Evolutionary conservation across 768 basidiomycete genomes (phyloP).

Genomic region (Suillus cothurnatus): DNA sequence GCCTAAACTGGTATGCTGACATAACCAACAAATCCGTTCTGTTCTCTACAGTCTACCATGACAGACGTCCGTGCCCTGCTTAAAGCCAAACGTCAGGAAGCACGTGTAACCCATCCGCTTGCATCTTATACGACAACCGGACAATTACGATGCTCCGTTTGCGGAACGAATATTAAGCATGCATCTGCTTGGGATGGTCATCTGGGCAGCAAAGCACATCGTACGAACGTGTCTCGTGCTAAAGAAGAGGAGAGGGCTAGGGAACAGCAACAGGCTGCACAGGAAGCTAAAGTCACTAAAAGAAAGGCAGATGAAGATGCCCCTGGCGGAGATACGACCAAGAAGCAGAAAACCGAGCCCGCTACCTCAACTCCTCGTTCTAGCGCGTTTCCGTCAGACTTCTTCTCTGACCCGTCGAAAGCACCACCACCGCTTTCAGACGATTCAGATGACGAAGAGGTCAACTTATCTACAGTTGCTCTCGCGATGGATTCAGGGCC

Average conservation of each 20-base stretch:
- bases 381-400: conserved; percentile 58
- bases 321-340: conserved; percentile 30
- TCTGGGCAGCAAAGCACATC: conserved; percentile 78
- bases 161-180: conserved; percentile 66
- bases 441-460: conserved; percentile 48
- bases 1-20: conserved; percentile 2
- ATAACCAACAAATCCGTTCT: neutral
- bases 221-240: conserved; percentile 61
- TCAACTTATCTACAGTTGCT: conserved; percentile 22
- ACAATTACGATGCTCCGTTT: conserved; percentile 70
- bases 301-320: conserved; percentile 31
- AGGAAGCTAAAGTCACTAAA: conserved; percentile 40
- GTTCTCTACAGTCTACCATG: conserved; percentile 41
- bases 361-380: conserved; percentile 13
- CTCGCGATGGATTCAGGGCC: conserved; percentile 1
- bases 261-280: conserved; percentile 38
- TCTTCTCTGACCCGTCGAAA: conserved; percentile 79
- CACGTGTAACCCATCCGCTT: conserved; percentile 69
- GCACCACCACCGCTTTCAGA: conserved; percentile 40
- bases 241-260: conserved; percentile 54
- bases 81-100: conserved; percentile 81
- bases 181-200: conserved; percentile 88
- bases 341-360: conserved; percentile 31
- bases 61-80: conserved; percentile 81
- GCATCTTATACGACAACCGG: conserved; percentile 69